phyloP scores from a whole-genome alignment of 1,284 basidiomycete species.

The Naganishia liquefaciens region DNA sequence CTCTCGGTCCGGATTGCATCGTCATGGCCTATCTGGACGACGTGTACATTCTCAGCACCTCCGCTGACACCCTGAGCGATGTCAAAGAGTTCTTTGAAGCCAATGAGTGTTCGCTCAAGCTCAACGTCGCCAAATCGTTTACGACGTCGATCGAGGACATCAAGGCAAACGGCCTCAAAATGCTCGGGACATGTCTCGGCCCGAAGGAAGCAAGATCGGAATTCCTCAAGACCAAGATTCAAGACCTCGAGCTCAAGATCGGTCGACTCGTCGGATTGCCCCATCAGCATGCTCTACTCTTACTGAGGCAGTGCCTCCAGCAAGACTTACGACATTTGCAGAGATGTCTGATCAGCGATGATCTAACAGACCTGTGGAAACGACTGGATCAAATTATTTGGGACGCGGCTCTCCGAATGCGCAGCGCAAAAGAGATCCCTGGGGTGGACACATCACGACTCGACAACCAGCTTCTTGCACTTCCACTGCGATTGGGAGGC shows the following conservation, averaged over 20 bases:
- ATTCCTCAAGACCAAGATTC: not conserved
- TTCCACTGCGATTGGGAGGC: constrained; percentile 27
- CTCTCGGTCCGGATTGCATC: constrained; percentile 30
- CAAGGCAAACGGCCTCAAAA: not conserved
- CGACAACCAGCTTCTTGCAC: constrained; percentile 15
- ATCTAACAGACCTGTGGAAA: constrained; percentile 29
- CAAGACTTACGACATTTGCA: constrained; percentile 44
- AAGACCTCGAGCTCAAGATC: not conserved
- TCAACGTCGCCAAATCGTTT: constrained; percentile 6
- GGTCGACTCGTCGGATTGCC: not conserved
- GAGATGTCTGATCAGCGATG: constrained; percentile 31
- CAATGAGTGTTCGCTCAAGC: not conserved
- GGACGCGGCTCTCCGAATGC: constrained; percentile 10
- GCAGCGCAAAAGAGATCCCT: not conserved
- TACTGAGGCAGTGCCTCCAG: constrained; percentile 32
- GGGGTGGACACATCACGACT: not conserved
- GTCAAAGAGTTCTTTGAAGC: constrained; percentile 3
- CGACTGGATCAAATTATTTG: constrained; percentile 16
- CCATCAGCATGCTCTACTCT: constrained; percentile 3
- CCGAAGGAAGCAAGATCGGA: not conserved
- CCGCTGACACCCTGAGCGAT: not conserved
- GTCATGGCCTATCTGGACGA: too few relatives aligned
- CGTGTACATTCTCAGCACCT: too few relatives aligned
- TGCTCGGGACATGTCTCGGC: constrained; percentile 7
- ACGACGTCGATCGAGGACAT: constrained; percentile 1